Conservation (phyloP, 352 stramenopile genomes). For the Phytophthora sp. region DNA sequence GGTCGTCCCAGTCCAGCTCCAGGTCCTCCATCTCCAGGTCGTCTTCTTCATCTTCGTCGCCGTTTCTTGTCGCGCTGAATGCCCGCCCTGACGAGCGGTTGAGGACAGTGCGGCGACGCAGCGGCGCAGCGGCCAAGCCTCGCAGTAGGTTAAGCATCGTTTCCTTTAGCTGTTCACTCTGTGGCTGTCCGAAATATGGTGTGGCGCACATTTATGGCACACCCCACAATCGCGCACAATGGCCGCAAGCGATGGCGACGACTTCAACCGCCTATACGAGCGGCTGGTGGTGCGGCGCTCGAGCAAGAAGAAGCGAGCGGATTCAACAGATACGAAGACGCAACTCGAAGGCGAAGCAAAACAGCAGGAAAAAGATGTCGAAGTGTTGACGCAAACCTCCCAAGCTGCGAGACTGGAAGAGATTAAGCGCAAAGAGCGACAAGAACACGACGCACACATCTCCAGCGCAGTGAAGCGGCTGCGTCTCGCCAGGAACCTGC, state of each 20-base stretch:
- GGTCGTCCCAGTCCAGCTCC: slow-evolving; percentile 51
- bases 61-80: slow-evolving; percentile 16
- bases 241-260: too few relatives aligned
- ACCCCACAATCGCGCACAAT: too few relatives aligned
- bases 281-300: slow-evolving; percentile 34
- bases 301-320: slow-evolving; percentile 17
- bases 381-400: not conserved
- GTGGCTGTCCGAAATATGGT: not conserved
- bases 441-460: slow-evolving; percentile 17
- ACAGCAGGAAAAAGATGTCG: not conserved
- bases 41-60: slow-evolving; percentile 47
- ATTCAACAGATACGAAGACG: not conserved
- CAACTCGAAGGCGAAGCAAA: not conserved
- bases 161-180: not conserved
- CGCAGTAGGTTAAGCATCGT: slow-evolving; percentile 41
- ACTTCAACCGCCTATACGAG: slow-evolving; percentile 54
- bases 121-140: slow-evolving; percentile 50
- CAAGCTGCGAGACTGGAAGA: slow-evolving; percentile 14
- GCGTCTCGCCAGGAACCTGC: slow-evolving; percentile 34
- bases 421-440: slow-evolving; percentile 13
- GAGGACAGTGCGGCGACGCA: slow-evolving; percentile 36
- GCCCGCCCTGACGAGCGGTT: slow-evolving; percentile 14
- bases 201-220: too few relatives aligned
- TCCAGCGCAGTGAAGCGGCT: slow-evolving; percentile 17
- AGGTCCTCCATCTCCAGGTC: slow-evolving; percentile 55